A percentile compares a stretch with the other conserved stretches of the same genome.
These are phyloP conservation scores for Globisporangium canariense DNA, from an alignment of 352 stramenopile genomes.

Conservation along the genomic window DNA sequence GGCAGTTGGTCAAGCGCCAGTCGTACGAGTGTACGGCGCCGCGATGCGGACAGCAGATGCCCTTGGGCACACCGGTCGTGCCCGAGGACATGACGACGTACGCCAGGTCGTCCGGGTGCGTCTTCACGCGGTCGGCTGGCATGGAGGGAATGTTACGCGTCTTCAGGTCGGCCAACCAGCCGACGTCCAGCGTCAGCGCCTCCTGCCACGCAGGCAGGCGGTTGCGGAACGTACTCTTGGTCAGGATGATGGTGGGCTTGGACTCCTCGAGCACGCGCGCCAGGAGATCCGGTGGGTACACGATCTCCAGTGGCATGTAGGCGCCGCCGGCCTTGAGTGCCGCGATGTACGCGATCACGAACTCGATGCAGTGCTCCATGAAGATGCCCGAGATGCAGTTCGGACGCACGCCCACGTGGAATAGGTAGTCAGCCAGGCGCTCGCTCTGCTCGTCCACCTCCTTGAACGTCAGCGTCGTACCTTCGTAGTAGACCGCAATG, in stretches of 20 bases:
- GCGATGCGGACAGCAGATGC: slow-evolving; percentile 92
- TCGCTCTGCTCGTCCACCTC: slow-evolving; percentile 69
- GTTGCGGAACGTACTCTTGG: slow-evolving; percentile 68
- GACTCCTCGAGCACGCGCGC: slow-evolving; percentile 87
- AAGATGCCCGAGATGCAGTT: slow-evolving; percentile 81
- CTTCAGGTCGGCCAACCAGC: slow-evolving; percentile 36
- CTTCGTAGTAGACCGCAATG: slow-evolving; percentile 73
- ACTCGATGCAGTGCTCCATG: slow-evolving; percentile 91
- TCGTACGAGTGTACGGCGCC: slow-evolving; percentile 91
- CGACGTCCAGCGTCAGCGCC: slow-evolving; percentile 63
- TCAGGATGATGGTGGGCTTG: slow-evolving; percentile 85
- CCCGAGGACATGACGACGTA: slow-evolving; percentile 93
- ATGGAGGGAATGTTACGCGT: slow-evolving; percentile 36
- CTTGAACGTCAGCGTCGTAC: slow-evolving; percentile 57
- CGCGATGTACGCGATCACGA: slow-evolving; percentile 89
- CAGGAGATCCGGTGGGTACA: slow-evolving; percentile 90
- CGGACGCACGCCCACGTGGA: slow-evolving; percentile 53
- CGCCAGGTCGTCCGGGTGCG: slow-evolving; percentile 83
- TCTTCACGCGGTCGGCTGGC: slow-evolving; percentile 51
- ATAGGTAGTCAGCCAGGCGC: slow-evolving; percentile 62
- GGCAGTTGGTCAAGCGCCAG: slow-evolving; percentile 81
- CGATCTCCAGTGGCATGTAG: slow-evolving; percentile 89
- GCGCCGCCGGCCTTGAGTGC: slow-evolving; percentile 87
- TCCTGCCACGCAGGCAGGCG: slow-evolving; percentile 67
- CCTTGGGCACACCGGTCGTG: slow-evolving; percentile 91